Conservation (phyloP, 176 grass and related monocot species). For the Zoysia pacifica region DNA sequence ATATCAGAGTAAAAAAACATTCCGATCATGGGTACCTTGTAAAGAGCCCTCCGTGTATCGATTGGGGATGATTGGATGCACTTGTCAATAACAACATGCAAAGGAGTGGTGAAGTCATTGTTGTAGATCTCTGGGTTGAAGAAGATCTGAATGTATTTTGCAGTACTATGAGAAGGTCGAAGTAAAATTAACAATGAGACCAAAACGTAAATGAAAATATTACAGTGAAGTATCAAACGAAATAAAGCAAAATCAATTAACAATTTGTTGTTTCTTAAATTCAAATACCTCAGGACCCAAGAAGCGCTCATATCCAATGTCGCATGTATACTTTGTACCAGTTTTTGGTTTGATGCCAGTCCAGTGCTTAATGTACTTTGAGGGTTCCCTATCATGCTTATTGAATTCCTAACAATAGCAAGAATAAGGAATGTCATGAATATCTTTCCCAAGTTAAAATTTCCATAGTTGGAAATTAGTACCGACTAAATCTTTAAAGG, state of each 20-base stretch:
- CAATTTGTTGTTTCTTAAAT: constrained; percentile 7
- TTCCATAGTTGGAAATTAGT: background rate
- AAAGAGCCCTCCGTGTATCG: constrained; percentile 90
- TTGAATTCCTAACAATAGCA: constrained; percentile 85
- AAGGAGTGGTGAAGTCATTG: constrained; percentile 70
- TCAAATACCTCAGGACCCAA: constrained; percentile 85
- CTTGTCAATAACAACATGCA: constrained; percentile 84
- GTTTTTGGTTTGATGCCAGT: constrained; percentile 87
- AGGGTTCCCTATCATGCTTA: constrained; percentile 89
- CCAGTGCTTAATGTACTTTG: constrained; percentile 86
- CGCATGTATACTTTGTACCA: constrained; percentile 71
- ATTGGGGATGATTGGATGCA: constrained; percentile 99
- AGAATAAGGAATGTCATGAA: background rate
- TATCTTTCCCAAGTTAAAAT: background rate
- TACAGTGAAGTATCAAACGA: background rate
- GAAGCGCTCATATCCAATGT: constrained; percentile 97
- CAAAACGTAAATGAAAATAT: constrained; percentile 16
- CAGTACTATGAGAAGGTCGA: constrained; percentile 2
- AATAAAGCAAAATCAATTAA: constrained; percentile 8
- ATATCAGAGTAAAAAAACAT: constrained; percentile 9
- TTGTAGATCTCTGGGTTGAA: constrained; percentile 96
- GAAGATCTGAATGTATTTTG: constrained; percentile 68
- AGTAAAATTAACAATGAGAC: background rate
- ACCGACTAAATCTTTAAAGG: background rate
- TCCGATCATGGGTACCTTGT: constrained; percentile 65